A percentile compares a stretch with the other conserved stretches of the same genome.
phyloP scores from a whole-genome alignment of 2,329 filamentous ascomycete genomes.

The Sarocladiaceae sp. region DNA sequence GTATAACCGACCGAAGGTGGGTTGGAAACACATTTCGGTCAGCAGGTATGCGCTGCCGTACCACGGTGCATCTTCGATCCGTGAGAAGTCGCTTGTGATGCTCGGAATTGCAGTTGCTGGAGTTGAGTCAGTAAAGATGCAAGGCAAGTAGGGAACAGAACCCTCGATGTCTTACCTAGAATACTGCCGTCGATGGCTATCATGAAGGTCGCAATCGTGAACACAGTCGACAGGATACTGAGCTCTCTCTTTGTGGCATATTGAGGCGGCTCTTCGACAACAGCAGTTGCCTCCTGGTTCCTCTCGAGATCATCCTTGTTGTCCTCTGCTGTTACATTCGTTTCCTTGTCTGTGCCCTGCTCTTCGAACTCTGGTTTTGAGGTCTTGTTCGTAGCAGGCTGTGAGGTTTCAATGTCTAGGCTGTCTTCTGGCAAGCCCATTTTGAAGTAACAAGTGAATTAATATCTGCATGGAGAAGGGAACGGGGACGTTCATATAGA shows the following conservation, averaged over 20 bases:
- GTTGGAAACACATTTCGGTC: conserved; percentile 42
- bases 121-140: neutral
- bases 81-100: conserved; percentile 42
- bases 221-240: neutral
- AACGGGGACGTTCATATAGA: neutral
- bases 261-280: neutral
- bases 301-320: neutral
- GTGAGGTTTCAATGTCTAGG: neutral
- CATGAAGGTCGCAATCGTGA: neutral
- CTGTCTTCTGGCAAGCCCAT: neutral
- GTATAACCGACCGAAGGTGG: conserved; percentile 43
- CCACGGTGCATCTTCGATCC: conserved; percentile 46
- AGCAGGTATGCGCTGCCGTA: conserved; percentile 43
- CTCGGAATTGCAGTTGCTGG: conserved; percentile 30
- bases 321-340: neutral
- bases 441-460: neutral
- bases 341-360: neutral
- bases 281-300: neutral
- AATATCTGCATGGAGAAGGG: neutral
- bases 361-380: neutral
- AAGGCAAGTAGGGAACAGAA: neutral
- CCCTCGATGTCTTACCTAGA: neutral
- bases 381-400: neutral
- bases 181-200: neutral
- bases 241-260: neutral